Conservation (phyloP, 2,329 filamentous ascomycete species). For the Stemphylium beticola region DNA sequence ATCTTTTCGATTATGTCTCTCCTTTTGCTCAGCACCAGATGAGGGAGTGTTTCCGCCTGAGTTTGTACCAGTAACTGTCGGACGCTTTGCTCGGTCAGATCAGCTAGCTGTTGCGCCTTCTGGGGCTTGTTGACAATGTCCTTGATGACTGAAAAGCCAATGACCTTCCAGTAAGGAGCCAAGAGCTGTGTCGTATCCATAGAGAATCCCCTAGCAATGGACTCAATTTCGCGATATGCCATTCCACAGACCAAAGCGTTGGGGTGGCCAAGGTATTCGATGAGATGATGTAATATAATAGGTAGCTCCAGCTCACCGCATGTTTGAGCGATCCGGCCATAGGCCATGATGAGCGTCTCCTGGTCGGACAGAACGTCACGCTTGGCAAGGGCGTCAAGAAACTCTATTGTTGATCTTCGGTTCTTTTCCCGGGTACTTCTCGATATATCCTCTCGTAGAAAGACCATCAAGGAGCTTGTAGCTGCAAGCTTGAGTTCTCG, state of each 20-base stretch:
- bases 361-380: constrained; percentile 71
- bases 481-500: constrained; percentile 85
- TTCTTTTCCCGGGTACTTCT: constrained; percentile 65
- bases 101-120: constrained; percentile 78
- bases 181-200: constrained; percentile 73
- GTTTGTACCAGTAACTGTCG: constrained; percentile 76
- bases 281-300: constrained; percentile 79
- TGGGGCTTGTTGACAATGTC: constrained; percentile 83
- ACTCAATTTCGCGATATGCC: constrained; percentile 82
- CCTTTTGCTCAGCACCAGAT: constrained; percentile 79
- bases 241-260: constrained; percentile 81
- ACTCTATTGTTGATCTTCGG: constrained; percentile 70
- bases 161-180: constrained; percentile 84
- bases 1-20: constrained; percentile 81
- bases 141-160: constrained; percentile 82
- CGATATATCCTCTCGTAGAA: constrained; percentile 62
- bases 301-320: constrained; percentile 84
- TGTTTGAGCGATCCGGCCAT: constrained; percentile 79
- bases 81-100: constrained; percentile 77
- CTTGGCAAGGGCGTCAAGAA: constrained; percentile 74
- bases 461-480: constrained; percentile 70
- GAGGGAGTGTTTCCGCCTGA: constrained; percentile 83
- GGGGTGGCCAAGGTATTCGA: constrained; percentile 84
- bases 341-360: constrained; percentile 84
- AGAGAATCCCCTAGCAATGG: constrained; percentile 70